Base-by-base conservation (phyloP, 352 stramenopile genomes). In the Plasmopara viticola region DNA sequence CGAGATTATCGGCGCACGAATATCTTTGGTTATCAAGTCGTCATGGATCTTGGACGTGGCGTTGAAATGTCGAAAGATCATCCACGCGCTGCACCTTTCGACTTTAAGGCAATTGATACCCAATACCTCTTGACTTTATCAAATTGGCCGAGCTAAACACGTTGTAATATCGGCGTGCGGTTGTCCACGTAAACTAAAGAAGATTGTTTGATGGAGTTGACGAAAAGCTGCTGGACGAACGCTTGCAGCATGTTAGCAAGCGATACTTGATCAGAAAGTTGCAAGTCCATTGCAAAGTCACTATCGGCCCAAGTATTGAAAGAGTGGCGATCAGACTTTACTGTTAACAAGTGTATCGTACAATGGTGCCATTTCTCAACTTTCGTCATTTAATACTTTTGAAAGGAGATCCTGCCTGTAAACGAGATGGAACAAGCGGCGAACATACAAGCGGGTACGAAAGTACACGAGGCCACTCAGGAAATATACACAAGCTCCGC, bases 401-500 rank as follows among this genome's bases (percentile, higher is more conserved):
- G 83, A 63, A 0, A 77, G 68, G 0, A 85, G 34, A 48, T 86
- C 55, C 9, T 71, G 60, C 0, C 56, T 62, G 18, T 84, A 57
- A 1, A 84, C 60, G 47, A 84, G 52, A 2, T 73, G 60, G 34
- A 90, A 87, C 1, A 87, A 47, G 0, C 69, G 64, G 34, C 77
- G 87, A 17, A 75, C 62, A 43, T 68, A 84, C 2, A 70, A 82
- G 2, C 60, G 51, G 0, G 40, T 7, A 0, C 56, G 55, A 29
- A 77, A 87, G 9, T 61, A 68, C 18, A 80, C 63, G 8, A 90
- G 60, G 3, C 65, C 64, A 20, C 51, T 42, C 1, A 84, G 13
- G 4, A 82, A 53, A 47, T 90, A 69, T 90, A 90, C 6, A 66
- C 71, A 7, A 67, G 66, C 53, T 90, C 79, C 5, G 78, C 44